Evolutionary conservation across 306 rosid species (phyloP).

Genomic region (Cicer judaicum): DNA sequence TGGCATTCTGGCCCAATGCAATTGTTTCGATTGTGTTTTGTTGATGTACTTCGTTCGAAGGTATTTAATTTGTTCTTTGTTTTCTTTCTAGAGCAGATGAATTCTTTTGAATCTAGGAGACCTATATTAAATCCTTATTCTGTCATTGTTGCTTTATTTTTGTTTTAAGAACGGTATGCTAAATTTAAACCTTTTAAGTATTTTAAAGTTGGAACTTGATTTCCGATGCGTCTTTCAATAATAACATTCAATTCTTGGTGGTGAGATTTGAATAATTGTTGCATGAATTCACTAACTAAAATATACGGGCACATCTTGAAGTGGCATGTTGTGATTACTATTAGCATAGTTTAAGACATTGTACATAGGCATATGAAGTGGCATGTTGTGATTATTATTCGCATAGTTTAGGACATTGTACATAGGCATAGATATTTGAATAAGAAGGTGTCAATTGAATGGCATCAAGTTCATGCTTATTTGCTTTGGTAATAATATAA

Average conservation of each 20-base stretch:
- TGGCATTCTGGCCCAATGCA: slow-evolving; percentile 99
- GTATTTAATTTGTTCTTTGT: slow-evolving; percentile 50
- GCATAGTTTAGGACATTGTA: background rate
- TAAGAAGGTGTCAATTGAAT: background rate
- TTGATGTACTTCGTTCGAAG: slow-evolving; percentile 89
- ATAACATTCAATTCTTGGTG: slow-evolving; percentile 25
- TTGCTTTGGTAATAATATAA: slow-evolving; percentile 1
- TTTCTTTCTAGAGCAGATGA: slow-evolving; percentile 20
- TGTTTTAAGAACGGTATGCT: background rate
- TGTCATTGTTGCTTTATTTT: background rate
- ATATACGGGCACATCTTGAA: background rate
- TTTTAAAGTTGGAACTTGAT: slow-evolving; percentile 19
- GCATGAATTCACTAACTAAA: slow-evolving; percentile 2
- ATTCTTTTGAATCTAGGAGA: slow-evolving; percentile 26
- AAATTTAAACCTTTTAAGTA: background rate
- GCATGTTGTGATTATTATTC: slow-evolving; percentile 17
- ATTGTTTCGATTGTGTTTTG: slow-evolving; percentile 83
- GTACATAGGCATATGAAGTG: background rate
- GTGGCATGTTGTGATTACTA: slow-evolving; percentile 18
- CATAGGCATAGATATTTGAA: background rate
- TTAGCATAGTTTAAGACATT: slow-evolving; percentile 8
- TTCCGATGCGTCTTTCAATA: background rate
- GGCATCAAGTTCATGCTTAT: slow-evolving; percentile 9
- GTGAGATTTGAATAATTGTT: slow-evolving; percentile 19
- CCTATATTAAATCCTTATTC: background rate